Base-by-base conservation (phyloP, 345 rosid species). In the Arabis alpina region DNA sequence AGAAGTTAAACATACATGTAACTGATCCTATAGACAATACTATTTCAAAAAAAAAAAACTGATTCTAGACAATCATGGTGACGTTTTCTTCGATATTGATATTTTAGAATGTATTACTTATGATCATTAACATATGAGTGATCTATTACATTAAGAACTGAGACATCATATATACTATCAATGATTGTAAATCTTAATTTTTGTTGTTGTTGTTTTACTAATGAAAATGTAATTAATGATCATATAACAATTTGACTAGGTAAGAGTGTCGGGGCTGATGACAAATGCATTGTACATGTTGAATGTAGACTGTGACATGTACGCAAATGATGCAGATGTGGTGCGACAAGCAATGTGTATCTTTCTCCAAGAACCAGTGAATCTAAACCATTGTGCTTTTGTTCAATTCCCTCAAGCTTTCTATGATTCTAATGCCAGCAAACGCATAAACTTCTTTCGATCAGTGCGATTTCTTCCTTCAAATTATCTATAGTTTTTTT, bases 281-380 rank as follows among this genome's bases (percentile, higher is more conserved):
- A 83, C 88, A 5, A 88, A 88, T 43, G 90, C 96, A 1, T 87
- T 91, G 0, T 78, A 74, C 77, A 84, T 83, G 80, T 68, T 87
- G 51, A 87, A 90, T 64, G 81, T 90, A 11, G 93, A 90, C 57
- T 87, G 91, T 15, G 91, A 87, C 41, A 83, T 84, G 88, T 84
- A 27, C 49, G 86, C 15, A 1, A 81, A 87, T 56, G 82, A 86
- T 50, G 79, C 90, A 1, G 47, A 78, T 10, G 72, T 80, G 34
- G 44, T 83, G 54, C 54, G 55, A 11, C 81, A 74, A 16, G 88
- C 91, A 6, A 72, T 80, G 80, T 87, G 89, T 54, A 39, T 78
- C 5, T 72, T 84, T 10, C 68, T 86, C 2, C 57, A 64, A 0
- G 73, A 67, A 0, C 50, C 79, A 3, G 24, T 34, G 3, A 39